These are phyloP conservation scores for Plasmodium blacklocki DNA, from an alignment of 169 alveolate genomes.

Conservation along the genomic window DNA sequence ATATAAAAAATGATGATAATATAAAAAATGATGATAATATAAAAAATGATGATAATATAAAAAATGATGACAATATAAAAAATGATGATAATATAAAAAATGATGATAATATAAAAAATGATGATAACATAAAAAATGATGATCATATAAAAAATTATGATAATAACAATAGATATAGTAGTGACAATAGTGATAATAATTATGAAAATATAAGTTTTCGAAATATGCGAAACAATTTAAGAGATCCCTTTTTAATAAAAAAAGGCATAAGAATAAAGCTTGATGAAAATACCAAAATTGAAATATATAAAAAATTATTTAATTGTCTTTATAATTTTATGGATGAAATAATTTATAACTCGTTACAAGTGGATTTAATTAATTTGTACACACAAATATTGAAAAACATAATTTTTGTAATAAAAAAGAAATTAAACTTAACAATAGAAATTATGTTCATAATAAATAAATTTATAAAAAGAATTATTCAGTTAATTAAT, in stretches of 20 bases:
- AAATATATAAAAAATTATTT: conserved; percentile 38
- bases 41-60: too few species aligned
- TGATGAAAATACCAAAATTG: conserved; percentile 17
- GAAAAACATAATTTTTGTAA: conserved; percentile 25
- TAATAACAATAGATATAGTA: neutral
- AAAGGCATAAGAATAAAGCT: conserved; percentile 13
- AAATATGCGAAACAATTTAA: conserved; percentile 17
- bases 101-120: neutral
- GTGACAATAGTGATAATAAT: neutral
- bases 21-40: too few species aligned
- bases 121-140: neutral
- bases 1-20: neutral
- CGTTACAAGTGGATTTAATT: conserved; percentile 37
- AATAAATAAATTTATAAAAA: conserved; percentile 50
- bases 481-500: conserved; percentile 19
- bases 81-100: neutral
- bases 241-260: conserved; percentile 43
- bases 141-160: neutral
- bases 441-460: conserved; percentile 34
- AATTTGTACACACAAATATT: conserved; percentile 42
- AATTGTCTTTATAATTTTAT: conserved; percentile 47
- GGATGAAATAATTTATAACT: conserved; percentile 50
- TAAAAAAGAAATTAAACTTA: conserved; percentile 28
- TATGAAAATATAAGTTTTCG: conserved; percentile 18
- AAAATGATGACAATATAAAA: neutral